A percentile compares a stretch with the other conserved stretches of the same genome.
phyloP scores from a whole-genome alignment of 768 basidiomycete species.

The Panus rudis region DNA sequence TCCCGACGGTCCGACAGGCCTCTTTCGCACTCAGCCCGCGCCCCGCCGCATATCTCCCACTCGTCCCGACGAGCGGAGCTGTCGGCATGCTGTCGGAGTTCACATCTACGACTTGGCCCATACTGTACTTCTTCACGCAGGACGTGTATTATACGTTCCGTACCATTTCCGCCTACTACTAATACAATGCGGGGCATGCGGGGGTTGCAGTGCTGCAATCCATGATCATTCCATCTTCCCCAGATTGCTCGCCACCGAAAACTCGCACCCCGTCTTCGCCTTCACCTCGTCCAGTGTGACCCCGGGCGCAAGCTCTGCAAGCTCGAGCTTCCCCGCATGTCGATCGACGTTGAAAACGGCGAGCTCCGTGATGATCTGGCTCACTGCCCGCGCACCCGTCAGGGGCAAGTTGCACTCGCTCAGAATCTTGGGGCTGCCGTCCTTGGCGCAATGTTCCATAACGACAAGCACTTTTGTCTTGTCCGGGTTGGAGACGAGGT shows the following conservation, averaged over 20 bases:
- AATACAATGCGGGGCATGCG: no score
- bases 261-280: slow-evolving; percentile 82
- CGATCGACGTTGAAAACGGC: slow-evolving; percentile 88
- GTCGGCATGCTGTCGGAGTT: no score
- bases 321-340: slow-evolving; percentile 56
- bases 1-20: no score
- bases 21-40: no score
- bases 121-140: no score
- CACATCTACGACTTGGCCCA: no score
- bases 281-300: slow-evolving; percentile 77
- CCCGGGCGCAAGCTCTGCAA: slow-evolving; percentile 82
- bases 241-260: slow-evolving; percentile 46
- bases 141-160: neutral
- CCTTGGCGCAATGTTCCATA: slow-evolving; percentile 88
- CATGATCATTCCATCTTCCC: slow-evolving; percentile 21
- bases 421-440: slow-evolving; percentile 85
- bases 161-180: no score
- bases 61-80: no score
- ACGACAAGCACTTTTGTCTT: slow-evolving; percentile 87
- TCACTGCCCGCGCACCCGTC: slow-evolving; percentile 83
- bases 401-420: slow-evolving; percentile 76
- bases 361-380: slow-evolving; percentile 89
- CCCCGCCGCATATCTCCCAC: no score
- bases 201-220: no score
- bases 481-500: slow-evolving; percentile 93